Evolutionary conservation across 2,329 filamentous ascomycete genomes (phyloP).

Genomic region (Diaporthe helianthi): DNA sequence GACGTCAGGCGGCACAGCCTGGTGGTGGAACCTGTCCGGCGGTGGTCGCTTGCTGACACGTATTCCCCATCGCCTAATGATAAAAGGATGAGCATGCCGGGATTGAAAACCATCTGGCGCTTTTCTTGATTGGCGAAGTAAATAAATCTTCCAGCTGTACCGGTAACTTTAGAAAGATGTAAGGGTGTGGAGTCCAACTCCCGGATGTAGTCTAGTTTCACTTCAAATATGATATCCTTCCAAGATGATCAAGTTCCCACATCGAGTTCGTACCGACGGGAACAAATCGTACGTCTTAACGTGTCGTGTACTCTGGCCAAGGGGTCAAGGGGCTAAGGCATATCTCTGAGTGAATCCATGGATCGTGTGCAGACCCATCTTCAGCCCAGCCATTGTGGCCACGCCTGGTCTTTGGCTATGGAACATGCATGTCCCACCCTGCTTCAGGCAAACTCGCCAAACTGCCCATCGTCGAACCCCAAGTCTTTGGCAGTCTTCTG

Average conservation of each 20-base stretch:
- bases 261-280: not conserved
- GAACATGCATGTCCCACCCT: not conserved
- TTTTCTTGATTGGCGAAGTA: conserved; percentile 25
- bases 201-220: not conserved
- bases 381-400: not conserved
- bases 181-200: not conserved
- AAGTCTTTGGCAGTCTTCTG: conserved; percentile 67
- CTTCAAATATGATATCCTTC: not conserved
- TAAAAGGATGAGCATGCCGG: conserved; percentile 46
- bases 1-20: conserved; percentile 4
- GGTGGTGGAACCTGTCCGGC: conserved; percentile 11
- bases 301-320: not conserved
- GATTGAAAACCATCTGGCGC: conserved; percentile 41
- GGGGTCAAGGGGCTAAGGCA: too few relatives aligned
- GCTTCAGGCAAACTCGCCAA: conserved; percentile 76
- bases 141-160: conserved; percentile 27
- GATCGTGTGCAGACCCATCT: not conserved
- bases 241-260: not conserved
- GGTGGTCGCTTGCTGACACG: conserved; percentile 33
- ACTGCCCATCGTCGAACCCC: conserved; percentile 87
- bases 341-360: not conserved
- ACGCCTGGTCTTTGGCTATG: conserved; percentile 21
- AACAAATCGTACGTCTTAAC: not conserved
- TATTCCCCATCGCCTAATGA: conserved; percentile 31
- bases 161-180: not conserved